phyloP scores from a whole-genome alignment of 1,139 yeast genomes.

The Yamadazyma trypodendri region DNA sequence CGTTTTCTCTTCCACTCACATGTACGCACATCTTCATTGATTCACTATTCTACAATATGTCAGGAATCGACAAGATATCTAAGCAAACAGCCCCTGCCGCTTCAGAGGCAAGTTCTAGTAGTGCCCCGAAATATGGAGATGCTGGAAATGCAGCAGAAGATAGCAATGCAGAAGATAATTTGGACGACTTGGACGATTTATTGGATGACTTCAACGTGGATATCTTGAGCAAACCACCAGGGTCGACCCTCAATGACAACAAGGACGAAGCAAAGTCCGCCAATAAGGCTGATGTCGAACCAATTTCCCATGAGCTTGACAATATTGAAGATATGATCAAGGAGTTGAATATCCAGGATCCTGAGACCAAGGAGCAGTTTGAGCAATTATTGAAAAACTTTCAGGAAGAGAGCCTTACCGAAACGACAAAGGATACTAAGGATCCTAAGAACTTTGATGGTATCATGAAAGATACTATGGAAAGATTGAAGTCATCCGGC shows the following conservation, averaged over 20 bases:
- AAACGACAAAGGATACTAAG: conserved; percentile 28
- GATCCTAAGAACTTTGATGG: conserved; percentile 57
- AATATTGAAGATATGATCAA: conserved; percentile 57
- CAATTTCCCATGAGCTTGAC: conserved; percentile 43
- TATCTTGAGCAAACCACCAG: conserved; percentile 64
- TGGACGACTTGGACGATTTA: conserved; percentile 74
- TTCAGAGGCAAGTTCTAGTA: neutral
- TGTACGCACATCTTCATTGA: neutral
- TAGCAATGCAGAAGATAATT: conserved; percentile 46
- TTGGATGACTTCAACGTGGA: conserved; percentile 79
- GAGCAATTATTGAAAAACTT: conserved; percentile 50
- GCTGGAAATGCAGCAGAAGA: neutral
- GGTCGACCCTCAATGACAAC: conserved; percentile 58
- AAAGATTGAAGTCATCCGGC: conserved; percentile 71
- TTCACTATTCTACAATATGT: neutral
- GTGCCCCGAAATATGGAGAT: neutral
- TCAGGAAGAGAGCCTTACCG: conserved; percentile 36
- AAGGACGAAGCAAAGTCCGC: conserved; percentile 76
- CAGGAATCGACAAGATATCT: neutral
- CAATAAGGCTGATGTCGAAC: conserved; percentile 27
- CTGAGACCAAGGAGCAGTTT: conserved; percentile 58
- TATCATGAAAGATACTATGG: conserved; percentile 79
- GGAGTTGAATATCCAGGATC: conserved; percentile 56
- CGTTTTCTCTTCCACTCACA: conserved; percentile 1
- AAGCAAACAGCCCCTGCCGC: neutral